Evolutionary conservation across 176 grass and related monocot genomes (phyloP).

Genomic region (Rhynchospora tenuis): DNA sequence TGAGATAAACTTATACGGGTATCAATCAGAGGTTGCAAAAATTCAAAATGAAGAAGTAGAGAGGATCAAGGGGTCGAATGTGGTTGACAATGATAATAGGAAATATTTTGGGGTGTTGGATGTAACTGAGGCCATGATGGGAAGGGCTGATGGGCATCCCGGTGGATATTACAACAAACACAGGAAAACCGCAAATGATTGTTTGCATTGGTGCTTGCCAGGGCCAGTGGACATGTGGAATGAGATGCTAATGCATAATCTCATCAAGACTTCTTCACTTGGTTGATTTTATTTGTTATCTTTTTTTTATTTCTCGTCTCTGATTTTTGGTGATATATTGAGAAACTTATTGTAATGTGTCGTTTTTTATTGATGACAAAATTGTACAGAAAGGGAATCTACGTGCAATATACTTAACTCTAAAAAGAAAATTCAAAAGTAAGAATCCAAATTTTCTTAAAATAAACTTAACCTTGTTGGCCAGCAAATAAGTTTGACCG

Average conservation of each 20-base stretch:
- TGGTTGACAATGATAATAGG: slow-evolving; percentile 9
- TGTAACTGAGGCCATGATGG: slow-evolving; percentile 85
- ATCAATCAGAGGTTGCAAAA: slow-evolving; percentile 50
- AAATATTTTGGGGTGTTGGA: slow-evolving; percentile 52
- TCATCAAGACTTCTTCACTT: slow-evolving; percentile 11
- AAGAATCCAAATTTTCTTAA: no score
- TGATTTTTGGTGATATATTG: neutral
- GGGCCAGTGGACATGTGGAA: slow-evolving; percentile 83
- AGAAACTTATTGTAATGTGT: no score
- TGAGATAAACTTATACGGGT: slow-evolving; percentile 22
- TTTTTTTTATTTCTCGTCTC: neutral
- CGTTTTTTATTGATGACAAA: no score
- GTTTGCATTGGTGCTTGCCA: slow-evolving; percentile 74
- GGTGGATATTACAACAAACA: slow-evolving; percentile 43
- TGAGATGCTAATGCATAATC: slow-evolving; percentile 34
- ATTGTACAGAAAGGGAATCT: no score
- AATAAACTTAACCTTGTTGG: no score
- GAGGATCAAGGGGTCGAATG: slow-evolving; percentile 25
- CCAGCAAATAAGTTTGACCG: no score
- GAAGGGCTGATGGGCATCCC: slow-evolving; percentile 73
- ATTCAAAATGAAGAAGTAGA: slow-evolving; percentile 51
- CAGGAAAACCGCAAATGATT: slow-evolving; percentile 60
- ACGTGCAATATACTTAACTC: no score
- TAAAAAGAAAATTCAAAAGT: no score
- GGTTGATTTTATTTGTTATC: slow-evolving; percentile 20